Evolutionary conservation across 108 stramenopile genomes (phyloP).

Genomic region (Skeletonema tropicum): DNA sequence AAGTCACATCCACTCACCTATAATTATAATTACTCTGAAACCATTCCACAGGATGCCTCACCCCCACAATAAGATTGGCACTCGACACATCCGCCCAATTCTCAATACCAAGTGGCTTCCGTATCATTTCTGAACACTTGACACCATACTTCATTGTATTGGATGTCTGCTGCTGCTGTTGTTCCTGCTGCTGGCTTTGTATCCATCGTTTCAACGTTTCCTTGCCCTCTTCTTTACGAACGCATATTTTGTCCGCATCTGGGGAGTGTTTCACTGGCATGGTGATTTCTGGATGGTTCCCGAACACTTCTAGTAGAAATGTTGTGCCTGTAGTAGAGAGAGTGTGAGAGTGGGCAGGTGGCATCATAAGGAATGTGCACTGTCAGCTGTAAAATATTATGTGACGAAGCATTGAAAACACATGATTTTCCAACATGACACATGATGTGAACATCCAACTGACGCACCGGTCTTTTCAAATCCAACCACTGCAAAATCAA

Average conservation of each 20-base stretch:
- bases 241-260: neutral
- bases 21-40: slow-evolving; percentile 56
- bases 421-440: no score
- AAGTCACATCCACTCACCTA: slow-evolving; percentile 12
- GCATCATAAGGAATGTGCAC: no score
- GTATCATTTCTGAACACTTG: slow-evolving; percentile 36
- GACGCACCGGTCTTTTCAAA: slow-evolving; percentile 8
- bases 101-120: slow-evolving; percentile 25
- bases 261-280: slow-evolving; percentile 9
- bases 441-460: neutral
- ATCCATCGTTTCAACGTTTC: slow-evolving; percentile 1
- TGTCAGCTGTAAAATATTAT: no score
- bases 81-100: slow-evolving; percentile 31
- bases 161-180: neutral
- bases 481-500: slow-evolving; percentile 15
- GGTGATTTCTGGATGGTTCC: slow-evolving; percentile 17
- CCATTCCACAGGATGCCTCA: slow-evolving; percentile 54
- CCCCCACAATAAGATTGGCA: slow-evolving; percentile 49
- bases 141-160: slow-evolving; percentile 17
- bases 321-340: slow-evolving; percentile 11
- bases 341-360: no score
- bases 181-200: neutral
- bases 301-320: slow-evolving; percentile 17
- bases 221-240: neutral
- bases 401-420: no score